phyloP scores from a whole-genome alignment of 257 asterid genomes.

The Solanum chmielewskii region DNA sequence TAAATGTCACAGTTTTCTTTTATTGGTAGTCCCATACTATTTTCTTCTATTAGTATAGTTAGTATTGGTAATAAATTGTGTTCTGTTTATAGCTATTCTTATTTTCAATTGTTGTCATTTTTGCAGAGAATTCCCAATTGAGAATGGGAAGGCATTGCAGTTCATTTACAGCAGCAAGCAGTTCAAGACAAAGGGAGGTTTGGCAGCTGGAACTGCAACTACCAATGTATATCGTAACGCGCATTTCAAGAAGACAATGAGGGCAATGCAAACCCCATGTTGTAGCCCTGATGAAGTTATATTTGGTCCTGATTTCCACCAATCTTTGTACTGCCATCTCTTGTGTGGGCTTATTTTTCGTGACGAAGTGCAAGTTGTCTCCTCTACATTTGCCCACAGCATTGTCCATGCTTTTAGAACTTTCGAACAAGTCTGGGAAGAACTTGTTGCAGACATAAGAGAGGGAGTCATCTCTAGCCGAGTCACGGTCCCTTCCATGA shows the following conservation, averaged over 20 bases:
- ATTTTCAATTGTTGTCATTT: not conserved
- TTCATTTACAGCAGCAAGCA: conserved; percentile 87
- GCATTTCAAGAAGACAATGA: conserved; percentile 69
- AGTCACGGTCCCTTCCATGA: conserved; percentile 57
- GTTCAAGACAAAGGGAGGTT: conserved; percentile 90
- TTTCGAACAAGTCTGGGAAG: conserved; percentile 71
- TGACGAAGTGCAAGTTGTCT: conserved; percentile 64
- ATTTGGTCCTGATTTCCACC: conserved; percentile 82
- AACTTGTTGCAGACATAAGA: conserved; percentile 50
- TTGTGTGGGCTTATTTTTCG: conserved; percentile 65
- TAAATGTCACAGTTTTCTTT: not conserved
- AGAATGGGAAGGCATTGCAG: conserved; percentile 74
- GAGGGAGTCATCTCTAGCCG: conserved; percentile 54
- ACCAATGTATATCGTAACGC: conserved; percentile 69
- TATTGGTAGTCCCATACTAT: not conserved
- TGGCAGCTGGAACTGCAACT: conserved; percentile 92
- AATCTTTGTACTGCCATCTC: conserved; percentile 82
- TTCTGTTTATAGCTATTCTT: not conserved
- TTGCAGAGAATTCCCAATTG: conserved; percentile 62
- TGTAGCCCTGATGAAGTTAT: conserved; percentile 96
- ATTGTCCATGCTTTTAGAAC: conserved; percentile 80
- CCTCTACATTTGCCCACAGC: conserved; percentile 88
- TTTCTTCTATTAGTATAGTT: not conserved
- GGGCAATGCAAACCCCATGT: conserved; percentile 71
- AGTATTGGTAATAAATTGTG: not conserved